Percentiles rank a stretch among this genome's conserved stretches.
phyloP scores from a whole-genome alignment of 306 rosid species.

The Cicer yamashitae region DNA sequence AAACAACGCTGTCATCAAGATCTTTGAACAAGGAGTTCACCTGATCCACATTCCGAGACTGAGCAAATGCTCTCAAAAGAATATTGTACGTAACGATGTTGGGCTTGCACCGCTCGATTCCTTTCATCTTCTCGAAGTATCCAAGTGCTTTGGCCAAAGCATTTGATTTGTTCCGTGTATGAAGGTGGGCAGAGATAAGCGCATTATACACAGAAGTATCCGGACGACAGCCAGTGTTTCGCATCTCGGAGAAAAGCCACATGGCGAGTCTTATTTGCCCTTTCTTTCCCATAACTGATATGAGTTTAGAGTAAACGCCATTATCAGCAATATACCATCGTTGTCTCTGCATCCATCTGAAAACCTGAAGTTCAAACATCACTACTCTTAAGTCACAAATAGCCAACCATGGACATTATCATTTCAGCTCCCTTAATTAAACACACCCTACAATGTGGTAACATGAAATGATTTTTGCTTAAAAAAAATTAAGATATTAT shows the following conservation, averaged over 20 bases:
- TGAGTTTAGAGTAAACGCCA: constrained; percentile 87
- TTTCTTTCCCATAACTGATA: constrained; percentile 89
- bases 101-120: constrained; percentile 85
- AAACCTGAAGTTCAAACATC: constrained; percentile 68
- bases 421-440: constrained; percentile 9
- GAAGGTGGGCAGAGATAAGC: constrained; percentile 90
- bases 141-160: constrained; percentile 78
- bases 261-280: constrained; percentile 92
- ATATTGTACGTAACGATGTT: constrained; percentile 85
- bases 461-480: neutral
- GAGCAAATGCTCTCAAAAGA: constrained; percentile 89
- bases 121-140: constrained; percentile 94
- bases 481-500: neutral
- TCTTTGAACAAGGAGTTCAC: constrained; percentile 81
- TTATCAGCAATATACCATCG: constrained; percentile 93
- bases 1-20: constrained; percentile 77
- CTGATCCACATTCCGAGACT: constrained; percentile 63
- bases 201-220: constrained; percentile 93
- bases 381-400: constrained; percentile 33
- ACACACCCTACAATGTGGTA: neutral
- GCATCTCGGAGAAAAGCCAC: constrained; percentile 99
- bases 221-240: constrained; percentile 81
- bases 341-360: constrained; percentile 99
- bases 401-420: constrained; percentile 26
- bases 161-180: constrained; percentile 71